A percentile compares a stretch with the other conserved stretches of the same genome.
These are phyloP conservation scores for Aspergillus versicolor DNA, from an alignment of 2,329 filamentous ascomycete species.

Conservation along the genomic window DNA sequence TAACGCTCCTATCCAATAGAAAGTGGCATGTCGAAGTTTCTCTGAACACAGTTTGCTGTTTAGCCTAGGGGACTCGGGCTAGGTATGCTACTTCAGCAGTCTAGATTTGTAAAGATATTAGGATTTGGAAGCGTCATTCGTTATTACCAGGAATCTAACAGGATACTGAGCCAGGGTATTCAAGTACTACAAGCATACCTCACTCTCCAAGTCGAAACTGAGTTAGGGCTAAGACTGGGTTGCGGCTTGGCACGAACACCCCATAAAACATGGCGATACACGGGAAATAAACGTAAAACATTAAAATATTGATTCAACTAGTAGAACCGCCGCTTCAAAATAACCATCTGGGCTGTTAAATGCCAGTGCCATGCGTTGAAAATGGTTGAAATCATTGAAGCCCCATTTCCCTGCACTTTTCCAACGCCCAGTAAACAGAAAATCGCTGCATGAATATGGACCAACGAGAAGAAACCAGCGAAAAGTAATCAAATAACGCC, in stretches of 20 bases:
- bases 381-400: background rate
- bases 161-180: too few species aligned
- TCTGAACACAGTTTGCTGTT: too few species aligned
- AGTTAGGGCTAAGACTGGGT: background rate
- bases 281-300: background rate
- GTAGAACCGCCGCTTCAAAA: background rate
- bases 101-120: too few species aligned
- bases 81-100: too few species aligned
- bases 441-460: background rate
- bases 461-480: background rate
- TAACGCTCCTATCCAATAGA: too few species aligned
- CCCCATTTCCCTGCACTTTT: background rate
- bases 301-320: background rate
- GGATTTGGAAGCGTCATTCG: too few species aligned
- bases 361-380: background rate
- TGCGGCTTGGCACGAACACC: background rate
- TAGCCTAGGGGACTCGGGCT: too few species aligned
- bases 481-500: constrained; percentile 1
- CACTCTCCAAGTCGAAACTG: background rate
- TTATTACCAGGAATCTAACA: too few species aligned
- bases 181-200: too few species aligned
- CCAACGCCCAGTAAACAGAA: background rate
- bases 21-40: too few species aligned
- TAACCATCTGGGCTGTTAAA: background rate
- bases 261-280: background rate